Evolutionary conservation across 208 protist genomes (phyloP).

Genomic region (Tetramitus jugosus): DNA sequence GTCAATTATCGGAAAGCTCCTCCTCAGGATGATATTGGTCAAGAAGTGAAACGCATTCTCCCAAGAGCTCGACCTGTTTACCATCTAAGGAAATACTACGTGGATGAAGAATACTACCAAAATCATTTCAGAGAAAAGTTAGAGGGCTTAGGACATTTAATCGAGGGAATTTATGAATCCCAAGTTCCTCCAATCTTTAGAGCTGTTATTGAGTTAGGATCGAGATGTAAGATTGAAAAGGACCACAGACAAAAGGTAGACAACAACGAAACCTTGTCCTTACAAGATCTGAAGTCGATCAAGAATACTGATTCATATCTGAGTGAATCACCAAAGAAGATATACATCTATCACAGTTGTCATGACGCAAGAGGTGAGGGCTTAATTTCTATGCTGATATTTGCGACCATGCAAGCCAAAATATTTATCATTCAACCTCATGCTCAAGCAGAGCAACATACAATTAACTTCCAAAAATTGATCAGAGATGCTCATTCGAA

Average conservation of each 20-base stretch:
- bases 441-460: no score
- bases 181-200: slow-evolving; percentile 44
- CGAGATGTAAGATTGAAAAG: not conserved
- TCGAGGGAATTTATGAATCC: slow-evolving; percentile 62
- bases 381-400: no score
- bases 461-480: no score
- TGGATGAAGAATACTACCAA: slow-evolving; percentile 15
- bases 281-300: not conserved
- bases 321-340: slow-evolving; percentile 21
- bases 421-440: no score
- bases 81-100: not conserved
- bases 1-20: not conserved
- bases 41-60: no score
- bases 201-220: slow-evolving; percentile 45
- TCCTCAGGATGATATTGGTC: no score
- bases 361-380: slow-evolving; percentile 4
- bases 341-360: slow-evolving; percentile 26
- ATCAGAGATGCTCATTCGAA: no score
- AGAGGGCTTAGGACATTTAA: slow-evolving; percentile 28
- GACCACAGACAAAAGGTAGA: not conserved
- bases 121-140: slow-evolving; percentile 2
- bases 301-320: slow-evolving; percentile 24
- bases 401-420: no score
- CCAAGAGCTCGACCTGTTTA: no score
- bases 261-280: not conserved